Percentiles rank a stretch among this genome's conserved stretches.
Conservation (phyloP, 2,329 filamentous ascomycete genomes). For the Pseudocercospora eumusae region DNA sequence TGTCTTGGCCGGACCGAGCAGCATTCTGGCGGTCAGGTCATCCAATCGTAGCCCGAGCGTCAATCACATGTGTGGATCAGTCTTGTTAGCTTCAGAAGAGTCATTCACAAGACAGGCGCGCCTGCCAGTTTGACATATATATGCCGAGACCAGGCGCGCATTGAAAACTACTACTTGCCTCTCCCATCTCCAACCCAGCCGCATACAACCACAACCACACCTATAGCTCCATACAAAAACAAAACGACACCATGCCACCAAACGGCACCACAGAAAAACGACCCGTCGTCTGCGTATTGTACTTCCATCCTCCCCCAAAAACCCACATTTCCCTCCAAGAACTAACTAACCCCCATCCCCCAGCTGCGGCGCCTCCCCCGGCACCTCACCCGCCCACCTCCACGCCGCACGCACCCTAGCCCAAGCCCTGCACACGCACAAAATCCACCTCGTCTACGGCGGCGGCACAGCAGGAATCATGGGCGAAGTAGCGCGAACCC, state of each 20-base stretch:
- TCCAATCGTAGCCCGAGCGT: neutral
- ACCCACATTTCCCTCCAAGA: no score
- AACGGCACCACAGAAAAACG: slow-evolving; percentile 37
- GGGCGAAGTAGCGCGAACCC: slow-evolving; percentile 86
- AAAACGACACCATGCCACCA: slow-evolving; percentile 20
- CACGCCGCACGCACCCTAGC: slow-evolving; percentile 77
- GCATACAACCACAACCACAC: neutral
- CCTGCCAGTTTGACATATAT: neutral
- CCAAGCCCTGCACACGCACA: slow-evolving; percentile 68
- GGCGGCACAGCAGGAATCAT: slow-evolving; percentile 93
- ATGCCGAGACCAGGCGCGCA: neutral
- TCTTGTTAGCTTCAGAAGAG: slow-evolving; percentile 9
- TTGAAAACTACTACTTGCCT: neutral
- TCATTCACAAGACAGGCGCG: slow-evolving; percentile 18
- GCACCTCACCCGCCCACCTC: slow-evolving; percentile 72
- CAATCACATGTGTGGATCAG: slow-evolving; percentile 9
- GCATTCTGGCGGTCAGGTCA: neutral
- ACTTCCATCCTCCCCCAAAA: slow-evolving; percentile 41
- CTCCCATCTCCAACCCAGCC: neutral
- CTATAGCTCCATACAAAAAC: slow-evolving; percentile 12
- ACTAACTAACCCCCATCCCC: slow-evolving; percentile 9
- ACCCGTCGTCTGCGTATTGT: slow-evolving; percentile 86
- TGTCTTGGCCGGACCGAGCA: neutral
- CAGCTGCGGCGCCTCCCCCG: slow-evolving; percentile 78
- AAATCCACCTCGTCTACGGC: slow-evolving; percentile 87